Evolutionary conservation across 495 filamentous ascomycete genomes (phyloP).

Genomic region (Hypomontagnella monticulosa): DNA sequence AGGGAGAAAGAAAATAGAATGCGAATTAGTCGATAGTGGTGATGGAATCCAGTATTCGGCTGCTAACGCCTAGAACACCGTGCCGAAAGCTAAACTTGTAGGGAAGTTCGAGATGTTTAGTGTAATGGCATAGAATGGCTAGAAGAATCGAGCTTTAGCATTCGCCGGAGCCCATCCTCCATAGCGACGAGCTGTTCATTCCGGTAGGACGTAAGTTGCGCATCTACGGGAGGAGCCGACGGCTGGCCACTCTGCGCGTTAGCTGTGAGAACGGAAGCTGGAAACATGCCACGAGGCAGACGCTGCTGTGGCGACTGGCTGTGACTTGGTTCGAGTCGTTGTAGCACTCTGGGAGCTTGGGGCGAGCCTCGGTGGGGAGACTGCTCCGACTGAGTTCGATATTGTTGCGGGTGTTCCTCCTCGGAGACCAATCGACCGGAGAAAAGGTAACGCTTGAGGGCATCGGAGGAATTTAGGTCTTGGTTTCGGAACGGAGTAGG

Average conservation of each 20-base stretch:
- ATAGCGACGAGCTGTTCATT: slow-evolving; percentile 52
- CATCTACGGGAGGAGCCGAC: slow-evolving; percentile 15
- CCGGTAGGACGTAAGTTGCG: slow-evolving; percentile 28
- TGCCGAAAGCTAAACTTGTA: slow-evolving; percentile 4
- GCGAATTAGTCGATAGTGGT: slow-evolving; percentile 5
- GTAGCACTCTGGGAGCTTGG: slow-evolving; percentile 19
- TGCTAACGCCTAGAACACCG: slow-evolving; percentile 29
- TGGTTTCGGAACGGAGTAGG: slow-evolving; percentile 15
- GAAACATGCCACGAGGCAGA: slow-evolving; percentile 35
- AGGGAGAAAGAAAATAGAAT: slow-evolving; percentile 18
- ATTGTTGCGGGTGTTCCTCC: background rate
- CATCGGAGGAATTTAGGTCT: slow-evolving; percentile 41
- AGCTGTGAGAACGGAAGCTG: slow-evolving; percentile 37
- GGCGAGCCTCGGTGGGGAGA: slow-evolving; percentile 16
- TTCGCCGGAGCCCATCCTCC: slow-evolving; percentile 60
- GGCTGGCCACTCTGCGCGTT: slow-evolving; percentile 28
- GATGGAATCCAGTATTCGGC: slow-evolving; percentile 2
- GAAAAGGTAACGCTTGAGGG: slow-evolving; percentile 54
- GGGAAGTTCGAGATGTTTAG: slow-evolving; percentile 22
- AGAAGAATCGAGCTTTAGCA: slow-evolving; percentile 56
- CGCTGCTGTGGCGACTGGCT: slow-evolving; percentile 3
- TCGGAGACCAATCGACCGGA: slow-evolving; percentile 34
- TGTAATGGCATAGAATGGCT: slow-evolving; percentile 12
- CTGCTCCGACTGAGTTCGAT: slow-evolving; percentile 1
- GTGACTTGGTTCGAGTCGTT: background rate